Evolutionary conservation across 257 asterid genomes (phyloP).

Genomic region (Coffea eugenioides): DNA sequence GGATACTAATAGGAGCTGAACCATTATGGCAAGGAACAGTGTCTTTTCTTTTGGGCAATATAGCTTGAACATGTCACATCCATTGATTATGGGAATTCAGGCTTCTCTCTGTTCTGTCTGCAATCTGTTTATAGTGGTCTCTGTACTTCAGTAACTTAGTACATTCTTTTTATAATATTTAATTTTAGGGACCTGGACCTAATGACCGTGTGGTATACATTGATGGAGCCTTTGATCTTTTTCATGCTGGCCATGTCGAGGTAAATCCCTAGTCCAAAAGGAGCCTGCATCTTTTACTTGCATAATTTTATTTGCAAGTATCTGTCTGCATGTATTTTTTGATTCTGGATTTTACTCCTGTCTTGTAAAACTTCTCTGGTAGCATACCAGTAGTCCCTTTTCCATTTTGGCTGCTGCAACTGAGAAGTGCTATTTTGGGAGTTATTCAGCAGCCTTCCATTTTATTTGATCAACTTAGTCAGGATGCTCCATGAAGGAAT

Average conservation of each 20-base stretch:
- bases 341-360: neutral
- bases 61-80: neutral
- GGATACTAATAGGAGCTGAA: no score
- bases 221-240: slow-evolving; percentile 96
- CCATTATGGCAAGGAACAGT: no score
- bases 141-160: slow-evolving; percentile 9
- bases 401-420: neutral
- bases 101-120: neutral
- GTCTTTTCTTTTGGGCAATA: neutral
- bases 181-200: slow-evolving; percentile 81
- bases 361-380: neutral
- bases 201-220: slow-evolving; percentile 89
- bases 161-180: slow-evolving; percentile 19
- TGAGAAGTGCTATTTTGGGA: neutral
- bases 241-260: slow-evolving; percentile 98
- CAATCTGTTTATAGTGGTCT: neutral
- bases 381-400: no score
- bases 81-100: neutral
- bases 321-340: neutral
- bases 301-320: neutral
- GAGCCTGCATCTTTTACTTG: neutral
- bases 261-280: slow-evolving; percentile 27
- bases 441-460: neutral
- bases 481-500: neutral
- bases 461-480: neutral